phyloP scores from a whole-genome alignment of 352 stramenopile species.

The Phytophthora vignae region DNA sequence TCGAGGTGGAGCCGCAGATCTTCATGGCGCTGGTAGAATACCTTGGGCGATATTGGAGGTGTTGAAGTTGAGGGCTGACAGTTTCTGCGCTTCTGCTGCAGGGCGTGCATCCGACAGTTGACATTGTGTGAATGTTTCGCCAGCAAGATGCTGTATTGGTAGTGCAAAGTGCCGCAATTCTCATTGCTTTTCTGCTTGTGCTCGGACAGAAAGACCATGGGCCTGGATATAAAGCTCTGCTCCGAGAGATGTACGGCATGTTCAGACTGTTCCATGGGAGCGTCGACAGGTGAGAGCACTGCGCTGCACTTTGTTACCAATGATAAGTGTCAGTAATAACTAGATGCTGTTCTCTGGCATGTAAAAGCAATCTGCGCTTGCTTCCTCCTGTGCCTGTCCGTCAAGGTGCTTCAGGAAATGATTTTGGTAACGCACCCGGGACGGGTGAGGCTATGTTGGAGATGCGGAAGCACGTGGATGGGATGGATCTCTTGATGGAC shows the following conservation, averaged over 20 bases:
- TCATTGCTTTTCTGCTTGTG: neutral
- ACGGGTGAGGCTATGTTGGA: neutral
- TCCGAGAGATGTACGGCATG: conserved; percentile 57
- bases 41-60: neutral
- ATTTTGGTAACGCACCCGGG: neutral
- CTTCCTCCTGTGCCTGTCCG: conserved; percentile 4
- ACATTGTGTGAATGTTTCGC: conserved; percentile 38
- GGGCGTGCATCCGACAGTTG: conserved; percentile 35
- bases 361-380: conserved; percentile 38
- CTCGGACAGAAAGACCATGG: conserved; percentile 45
- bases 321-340: neutral
- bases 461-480: conserved; percentile 36
- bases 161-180: neutral
- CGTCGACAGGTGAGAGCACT: conserved; percentile 45
- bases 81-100: conserved; percentile 21
- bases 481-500: conserved; percentile 58
- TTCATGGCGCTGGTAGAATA: conserved; percentile 62
- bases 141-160: neutral
- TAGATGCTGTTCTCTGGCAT: neutral
- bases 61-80: neutral
- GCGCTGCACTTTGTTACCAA: neutral
- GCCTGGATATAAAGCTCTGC: conserved; percentile 42
- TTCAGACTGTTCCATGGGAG: conserved; percentile 65
- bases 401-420: neutral
- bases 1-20: conserved; percentile 66